Conservation (phyloP, 805 yeast species). For the Ogataea zsoltii region DNA sequence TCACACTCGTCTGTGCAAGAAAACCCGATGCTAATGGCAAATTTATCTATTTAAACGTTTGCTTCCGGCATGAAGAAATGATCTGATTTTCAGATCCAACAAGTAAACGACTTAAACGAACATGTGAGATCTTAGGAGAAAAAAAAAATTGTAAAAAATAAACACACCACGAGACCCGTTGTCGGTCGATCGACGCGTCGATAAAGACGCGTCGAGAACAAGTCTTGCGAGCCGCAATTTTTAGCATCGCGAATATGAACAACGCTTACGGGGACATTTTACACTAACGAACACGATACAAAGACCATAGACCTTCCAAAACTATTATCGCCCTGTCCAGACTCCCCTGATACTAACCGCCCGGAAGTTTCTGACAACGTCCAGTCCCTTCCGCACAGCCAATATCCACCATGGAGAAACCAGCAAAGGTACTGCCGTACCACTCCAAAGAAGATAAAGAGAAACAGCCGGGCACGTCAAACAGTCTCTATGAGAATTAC, state of each 20-base stretch:
- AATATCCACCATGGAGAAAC: constrained; percentile 1
- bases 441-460: constrained; percentile 18
- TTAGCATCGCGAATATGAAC: background rate
- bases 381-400: background rate
- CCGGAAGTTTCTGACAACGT: too few relatives aligned
- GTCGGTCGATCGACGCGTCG: constrained; percentile 1
- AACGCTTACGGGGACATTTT: background rate
- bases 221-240: constrained; percentile 1
- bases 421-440: constrained; percentile 16
- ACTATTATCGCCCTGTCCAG: too few relatives aligned
- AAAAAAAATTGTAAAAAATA: background rate
- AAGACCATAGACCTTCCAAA: background rate
- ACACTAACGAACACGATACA: background rate
- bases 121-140: constrained; percentile 4
- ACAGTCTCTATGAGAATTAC: constrained; percentile 14
- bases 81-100: constrained; percentile 14
- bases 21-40: background rate
- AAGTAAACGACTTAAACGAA: constrained; percentile 9
- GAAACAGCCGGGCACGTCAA: constrained; percentile 5
- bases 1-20: background rate
- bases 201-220: background rate
- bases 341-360: too few relatives aligned
- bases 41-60: background rate
- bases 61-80: constrained; percentile 8
- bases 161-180: too few relatives aligned